phyloP scores from a whole-genome alignment of 768 basidiomycete genomes.

The Hericium alpestre region DNA sequence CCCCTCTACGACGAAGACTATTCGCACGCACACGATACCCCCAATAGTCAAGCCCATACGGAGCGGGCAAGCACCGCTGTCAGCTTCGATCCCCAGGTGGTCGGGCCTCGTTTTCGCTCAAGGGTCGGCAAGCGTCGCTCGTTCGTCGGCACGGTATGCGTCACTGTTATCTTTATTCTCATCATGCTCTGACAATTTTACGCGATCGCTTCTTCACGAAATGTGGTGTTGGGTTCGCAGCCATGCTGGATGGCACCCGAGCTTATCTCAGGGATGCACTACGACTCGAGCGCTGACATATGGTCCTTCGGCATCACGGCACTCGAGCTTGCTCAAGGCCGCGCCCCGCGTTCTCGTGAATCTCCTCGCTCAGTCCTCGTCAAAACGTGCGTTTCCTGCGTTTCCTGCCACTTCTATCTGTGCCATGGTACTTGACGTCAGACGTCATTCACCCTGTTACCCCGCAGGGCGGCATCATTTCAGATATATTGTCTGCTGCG shows the following conservation, averaged over 20 bases:
- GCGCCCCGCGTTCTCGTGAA: conserved; percentile 75
- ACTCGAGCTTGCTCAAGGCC: conserved; percentile 77
- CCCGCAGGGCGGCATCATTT: not conserved
- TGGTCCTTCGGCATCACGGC: conserved; percentile 98
- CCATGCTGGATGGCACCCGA: conserved; percentile 99
- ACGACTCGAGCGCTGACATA: conserved; percentile 84
- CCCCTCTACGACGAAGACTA: conserved; percentile 57
- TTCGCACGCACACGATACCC: not conserved
- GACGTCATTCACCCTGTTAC: not conserved
- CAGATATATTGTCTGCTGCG: not conserved
- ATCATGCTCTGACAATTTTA: not conserved
- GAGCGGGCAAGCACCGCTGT: conserved; percentile 23
- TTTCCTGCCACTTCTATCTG: not conserved
- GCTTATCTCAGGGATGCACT: conserved; percentile 72
- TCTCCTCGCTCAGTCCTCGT: conserved; percentile 64
- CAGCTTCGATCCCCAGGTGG: conserved; percentile 18
- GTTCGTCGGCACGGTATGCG: conserved; percentile 80
- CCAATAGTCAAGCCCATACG: conserved; percentile 2
- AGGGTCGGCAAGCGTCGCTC: conserved; percentile 72
- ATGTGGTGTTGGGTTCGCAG: conserved; percentile 20
- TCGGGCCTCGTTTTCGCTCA: conserved; percentile 21
- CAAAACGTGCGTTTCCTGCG: conserved; percentile 43
- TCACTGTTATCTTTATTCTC: not conserved
- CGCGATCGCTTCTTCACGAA: not conserved
- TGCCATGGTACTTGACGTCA: not conserved